A percentile compares a stretch with the other conserved stretches of the same genome.
These are phyloP conservation scores for Ceratocystis diversiconidia DNA, from an alignment of 2,329 filamentous ascomycete species.

Conservation along the genomic window DNA sequence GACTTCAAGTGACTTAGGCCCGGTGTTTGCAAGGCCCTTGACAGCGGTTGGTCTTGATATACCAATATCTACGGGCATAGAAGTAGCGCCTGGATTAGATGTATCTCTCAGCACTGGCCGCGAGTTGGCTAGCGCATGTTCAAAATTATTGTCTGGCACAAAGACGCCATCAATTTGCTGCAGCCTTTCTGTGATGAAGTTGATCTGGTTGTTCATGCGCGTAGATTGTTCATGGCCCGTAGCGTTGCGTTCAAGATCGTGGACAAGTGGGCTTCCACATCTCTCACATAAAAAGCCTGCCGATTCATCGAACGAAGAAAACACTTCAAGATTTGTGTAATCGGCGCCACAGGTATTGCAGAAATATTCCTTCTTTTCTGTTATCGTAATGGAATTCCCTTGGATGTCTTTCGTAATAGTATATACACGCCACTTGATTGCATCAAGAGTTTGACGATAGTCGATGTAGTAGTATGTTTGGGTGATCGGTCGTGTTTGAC, in stretches of 20 bases:
- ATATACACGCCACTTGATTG: slow-evolving; percentile 88
- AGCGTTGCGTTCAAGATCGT: slow-evolving; percentile 51
- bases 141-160: slow-evolving; percentile 62
- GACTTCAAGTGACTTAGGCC: slow-evolving; percentile 54
- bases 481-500: slow-evolving; percentile 66
- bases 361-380: slow-evolving; percentile 83
- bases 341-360: slow-evolving; percentile 70
- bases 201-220: slow-evolving; percentile 63
- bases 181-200: slow-evolving; percentile 61
- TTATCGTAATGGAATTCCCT: slow-evolving; percentile 61
- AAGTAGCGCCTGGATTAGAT: slow-evolving; percentile 49
- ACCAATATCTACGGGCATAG: slow-evolving; percentile 41
- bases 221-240: slow-evolving; percentile 61
- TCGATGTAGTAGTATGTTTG: slow-evolving; percentile 96
- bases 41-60: slow-evolving; percentile 50
- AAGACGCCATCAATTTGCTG: slow-evolving; percentile 61
- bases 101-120: slow-evolving; percentile 53
- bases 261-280: slow-evolving; percentile 52
- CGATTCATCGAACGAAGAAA: slow-evolving; percentile 53
- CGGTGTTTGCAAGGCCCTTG: slow-evolving; percentile 51
- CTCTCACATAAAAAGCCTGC: slow-evolving; percentile 71
- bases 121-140: slow-evolving; percentile 48
- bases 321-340: slow-evolving; percentile 79
- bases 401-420: slow-evolving; percentile 81
- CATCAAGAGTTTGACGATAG: slow-evolving; percentile 85